These are phyloP conservation scores for Acanthamoeba triangularis DNA, from an alignment of 208 protist species.

Conservation along the genomic window DNA sequence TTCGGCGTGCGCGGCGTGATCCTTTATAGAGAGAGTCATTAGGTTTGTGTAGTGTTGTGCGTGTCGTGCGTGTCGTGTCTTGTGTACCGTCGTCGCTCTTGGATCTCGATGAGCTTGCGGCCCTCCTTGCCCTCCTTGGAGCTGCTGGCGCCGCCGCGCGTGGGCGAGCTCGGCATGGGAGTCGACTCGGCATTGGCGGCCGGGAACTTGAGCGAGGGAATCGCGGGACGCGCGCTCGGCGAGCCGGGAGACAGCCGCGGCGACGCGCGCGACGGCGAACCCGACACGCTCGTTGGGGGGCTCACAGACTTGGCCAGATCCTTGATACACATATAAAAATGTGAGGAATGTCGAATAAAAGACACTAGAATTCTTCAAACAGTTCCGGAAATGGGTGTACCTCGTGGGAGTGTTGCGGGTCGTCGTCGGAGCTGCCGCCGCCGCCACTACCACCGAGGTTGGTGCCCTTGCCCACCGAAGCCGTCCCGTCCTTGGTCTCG, in stretches of 20 bases:
- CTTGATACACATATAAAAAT: no score
- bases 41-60: not conserved
- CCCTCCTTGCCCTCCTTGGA: constrained; percentile 59
- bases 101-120: constrained; percentile 71
- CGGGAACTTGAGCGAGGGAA: constrained; percentile 26
- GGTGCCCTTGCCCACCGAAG: constrained; percentile 14
- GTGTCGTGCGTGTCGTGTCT: not conserved
- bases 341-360: no score
- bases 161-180: not conserved
- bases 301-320: not conserved
- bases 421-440: not conserved
- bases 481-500: constrained; percentile 51
- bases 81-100: not conserved
- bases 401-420: not conserved
- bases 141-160: not conserved
- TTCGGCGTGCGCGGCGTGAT: constrained; percentile 67
- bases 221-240: not conserved
- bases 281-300: not conserved
- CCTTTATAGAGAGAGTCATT: not conserved
- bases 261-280: not conserved
- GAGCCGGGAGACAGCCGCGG: not conserved
- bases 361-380: no score
- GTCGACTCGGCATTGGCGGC: not conserved
- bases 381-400: not conserved
- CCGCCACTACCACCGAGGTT: not conserved